Evolutionary conservation across 1,284 basidiomycete species (phyloP).

Genomic region (Farysia itapuensis): DNA sequence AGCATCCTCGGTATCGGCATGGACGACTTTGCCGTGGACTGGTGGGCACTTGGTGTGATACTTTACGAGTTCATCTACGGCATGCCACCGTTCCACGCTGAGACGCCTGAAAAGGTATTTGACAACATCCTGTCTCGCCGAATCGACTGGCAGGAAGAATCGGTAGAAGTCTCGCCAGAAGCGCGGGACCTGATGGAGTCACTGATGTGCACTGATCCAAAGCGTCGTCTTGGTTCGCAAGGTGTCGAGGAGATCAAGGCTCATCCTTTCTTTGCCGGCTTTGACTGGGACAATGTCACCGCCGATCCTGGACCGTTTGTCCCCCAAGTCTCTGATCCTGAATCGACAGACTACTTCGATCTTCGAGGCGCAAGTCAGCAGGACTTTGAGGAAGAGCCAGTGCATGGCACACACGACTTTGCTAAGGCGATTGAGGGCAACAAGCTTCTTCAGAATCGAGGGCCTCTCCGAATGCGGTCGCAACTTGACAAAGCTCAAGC

Average conservation of each 20-base stretch:
- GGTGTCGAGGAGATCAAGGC: constrained; percentile 90
- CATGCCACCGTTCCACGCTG: constrained; percentile 94
- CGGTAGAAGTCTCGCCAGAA: constrained; percentile 81
- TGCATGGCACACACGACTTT: constrained; percentile 38
- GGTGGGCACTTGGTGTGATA: constrained; percentile 99
- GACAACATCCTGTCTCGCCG: constrained; percentile 97
- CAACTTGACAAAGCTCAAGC: constrained; percentile 23
- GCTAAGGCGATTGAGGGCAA: constrained; percentile 43
- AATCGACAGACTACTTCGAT: constrained; percentile 99
- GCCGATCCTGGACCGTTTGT: constrained; percentile 90
- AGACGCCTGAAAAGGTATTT: constrained; percentile 94
- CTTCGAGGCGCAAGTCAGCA: constrained; percentile 86
- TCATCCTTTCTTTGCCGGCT: constrained; percentile 85
- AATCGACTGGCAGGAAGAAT: constrained; percentile 93
- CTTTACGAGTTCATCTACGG: constrained; percentile 98
- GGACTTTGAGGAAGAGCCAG: constrained; percentile 77
- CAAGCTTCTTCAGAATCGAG: constrained; percentile 55
- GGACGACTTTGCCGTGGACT: constrained; percentile 94
- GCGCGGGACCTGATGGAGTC: constrained; percentile 88
- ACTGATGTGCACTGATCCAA: constrained; percentile 80
- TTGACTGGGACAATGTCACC: constrained; percentile 91
- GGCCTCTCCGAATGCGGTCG: constrained; percentile 43
- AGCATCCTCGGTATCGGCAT: constrained; percentile 93
- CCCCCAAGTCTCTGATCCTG: constrained; percentile 89
- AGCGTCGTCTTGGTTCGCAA: constrained; percentile 76